Base-by-base conservation (phyloP, 2,329 filamentous ascomycete species). In the Chaetomium sp. region DNA sequence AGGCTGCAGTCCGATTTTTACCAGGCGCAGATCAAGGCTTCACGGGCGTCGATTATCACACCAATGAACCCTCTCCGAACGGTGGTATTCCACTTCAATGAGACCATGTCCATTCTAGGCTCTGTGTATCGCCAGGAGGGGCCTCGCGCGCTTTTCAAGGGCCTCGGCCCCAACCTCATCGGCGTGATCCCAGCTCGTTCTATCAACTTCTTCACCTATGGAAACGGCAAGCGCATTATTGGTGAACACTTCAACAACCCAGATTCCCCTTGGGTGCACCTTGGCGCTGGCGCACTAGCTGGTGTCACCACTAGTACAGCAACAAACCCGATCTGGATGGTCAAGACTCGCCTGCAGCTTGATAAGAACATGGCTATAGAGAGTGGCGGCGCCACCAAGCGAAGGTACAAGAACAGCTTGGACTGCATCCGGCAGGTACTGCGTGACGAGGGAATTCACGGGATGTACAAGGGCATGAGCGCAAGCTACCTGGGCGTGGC, bases 271-370 rank as follows among this genome's bases (percentile, higher is more conserved):
- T 87, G 82, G 78, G 85, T 96, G 9, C 90, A 96, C 69, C 77
- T 96, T 7, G 75, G 81, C 47, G 86, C 90, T 1, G 91, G 88
- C 5, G 83, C 88, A 1, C 78, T 80, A 12, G 91, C 91, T 1
- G 91, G 91, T 2, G 81, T 96, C 44, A 85, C 86, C 6, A 96
- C 92, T 0, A 89, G 89, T 47, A 96, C 92, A 1, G 89, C 87
- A 27, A 97, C 91, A 40, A 96, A 96, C 71, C 91, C 91, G 1
- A 96, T 97, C 67, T 97, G 91, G 91, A 81, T 97, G 60, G 84
- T 97, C 68, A 97, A 97, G 79, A 97, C 91, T 42, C 79, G 91
- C 36, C 70, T 97, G 64, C 91, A 97, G 73, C 81, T 97, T 37
- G 91, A 97, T 75, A 95, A 91, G 75, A 89, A 88, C 67, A 81